Conservation (phyloP, 257 asterid species). For the Nicotiana noctiflora region DNA sequence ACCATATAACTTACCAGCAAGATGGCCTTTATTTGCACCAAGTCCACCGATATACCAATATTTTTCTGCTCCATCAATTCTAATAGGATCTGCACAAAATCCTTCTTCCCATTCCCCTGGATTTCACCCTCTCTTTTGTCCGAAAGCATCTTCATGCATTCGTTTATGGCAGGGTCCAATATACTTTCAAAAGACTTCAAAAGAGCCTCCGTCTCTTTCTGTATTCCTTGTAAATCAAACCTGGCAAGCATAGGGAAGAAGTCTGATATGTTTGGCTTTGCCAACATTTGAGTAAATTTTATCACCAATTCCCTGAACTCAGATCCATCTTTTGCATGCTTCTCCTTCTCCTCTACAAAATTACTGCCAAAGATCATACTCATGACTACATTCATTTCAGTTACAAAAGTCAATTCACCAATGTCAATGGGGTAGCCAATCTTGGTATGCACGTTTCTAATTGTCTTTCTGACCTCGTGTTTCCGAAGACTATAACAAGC, state of each 20-base stretch:
- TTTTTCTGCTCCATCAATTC: constrained; percentile 20
- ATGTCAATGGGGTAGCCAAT: constrained; percentile 11
- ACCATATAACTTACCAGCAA: constrained; percentile 9
- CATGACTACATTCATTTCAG: constrained; percentile 17
- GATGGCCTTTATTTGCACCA: constrained; percentile 16
- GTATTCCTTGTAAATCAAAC: constrained; percentile 37
- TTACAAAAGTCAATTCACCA: constrained; percentile 21
- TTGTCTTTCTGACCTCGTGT: constrained; percentile 17
- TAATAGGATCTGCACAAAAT: constrained; percentile 29
- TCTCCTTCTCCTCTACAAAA: background rate
- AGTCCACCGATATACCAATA: constrained; percentile 9
- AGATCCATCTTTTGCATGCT: constrained; percentile 8
- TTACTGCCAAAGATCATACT: constrained; percentile 38
- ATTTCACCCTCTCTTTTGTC: background rate
- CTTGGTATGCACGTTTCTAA: constrained; percentile 11
- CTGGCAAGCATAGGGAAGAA: constrained; percentile 31
- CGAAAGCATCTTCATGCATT: constrained; percentile 6
- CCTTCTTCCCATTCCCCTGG: constrained; percentile 11
- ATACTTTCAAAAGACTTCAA: constrained; percentile 13
- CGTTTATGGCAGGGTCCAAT: constrained; percentile 15
- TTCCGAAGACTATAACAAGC: constrained; percentile 23
- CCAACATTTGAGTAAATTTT: constrained; percentile 1
- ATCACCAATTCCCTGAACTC: constrained; percentile 19
- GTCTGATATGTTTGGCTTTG: constrained; percentile 38
- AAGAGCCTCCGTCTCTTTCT: constrained; percentile 17